A percentile compares a stretch with the other conserved stretches of the same genome.
These are phyloP conservation scores for Populus tremula DNA, from an alignment of 345 rosid genomes.

Conservation along the genomic window DNA sequence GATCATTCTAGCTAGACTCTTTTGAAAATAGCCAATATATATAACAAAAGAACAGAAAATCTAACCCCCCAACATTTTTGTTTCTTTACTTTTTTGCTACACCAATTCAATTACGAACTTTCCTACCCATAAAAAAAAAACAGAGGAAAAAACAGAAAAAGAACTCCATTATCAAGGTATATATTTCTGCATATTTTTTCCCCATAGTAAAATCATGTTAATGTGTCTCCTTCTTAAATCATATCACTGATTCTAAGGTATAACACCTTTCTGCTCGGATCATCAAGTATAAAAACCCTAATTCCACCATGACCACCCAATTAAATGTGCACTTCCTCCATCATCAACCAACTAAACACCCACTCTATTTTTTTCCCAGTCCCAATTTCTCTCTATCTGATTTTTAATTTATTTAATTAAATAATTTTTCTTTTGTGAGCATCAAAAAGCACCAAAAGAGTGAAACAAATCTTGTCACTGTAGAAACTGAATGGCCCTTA, in stretches of 20 bases:
- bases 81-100: background rate
- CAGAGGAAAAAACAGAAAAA: background rate
- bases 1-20: background rate
- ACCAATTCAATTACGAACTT: background rate
- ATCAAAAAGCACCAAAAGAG: background rate
- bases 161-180: background rate
- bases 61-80: background rate
- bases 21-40: background rate
- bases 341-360: background rate
- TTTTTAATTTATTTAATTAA: background rate
- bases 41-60: background rate
- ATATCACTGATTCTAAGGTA: background rate
- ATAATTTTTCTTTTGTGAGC: background rate
- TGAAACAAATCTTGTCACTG: constrained; percentile 26
- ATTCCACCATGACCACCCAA: background rate
- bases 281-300: background rate
- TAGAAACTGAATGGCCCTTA: constrained; percentile 35
- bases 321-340: background rate
- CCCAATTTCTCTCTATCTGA: background rate
- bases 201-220: background rate
- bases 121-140: background rate
- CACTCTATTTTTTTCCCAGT: background rate
- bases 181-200: background rate
- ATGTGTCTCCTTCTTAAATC: background rate
- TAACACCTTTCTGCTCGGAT: background rate